Percentiles rank a stretch among this genome's conserved stretches.
Conservation (phyloP, 331 rosid genomes). For the Malus hybrid region DNA sequence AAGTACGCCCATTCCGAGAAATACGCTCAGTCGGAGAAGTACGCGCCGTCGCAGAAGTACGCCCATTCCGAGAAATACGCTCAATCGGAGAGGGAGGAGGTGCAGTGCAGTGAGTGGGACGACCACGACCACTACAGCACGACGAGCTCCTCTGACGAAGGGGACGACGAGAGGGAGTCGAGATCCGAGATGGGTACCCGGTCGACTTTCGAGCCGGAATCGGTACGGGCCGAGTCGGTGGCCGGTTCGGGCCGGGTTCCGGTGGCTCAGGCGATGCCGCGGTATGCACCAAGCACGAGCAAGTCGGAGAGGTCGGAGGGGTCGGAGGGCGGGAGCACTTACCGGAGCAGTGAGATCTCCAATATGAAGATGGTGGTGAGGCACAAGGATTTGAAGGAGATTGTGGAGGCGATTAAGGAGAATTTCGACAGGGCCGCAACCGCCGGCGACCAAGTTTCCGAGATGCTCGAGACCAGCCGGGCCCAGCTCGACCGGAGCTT, state of each 20-base stretch:
- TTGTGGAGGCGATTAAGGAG: slow-evolving; percentile 73
- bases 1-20: neutral
- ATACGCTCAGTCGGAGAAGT: neutral
- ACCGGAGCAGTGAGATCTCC: slow-evolving; percentile 39
- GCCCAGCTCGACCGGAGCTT: slow-evolving; percentile 92
- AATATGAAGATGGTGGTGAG: slow-evolving; percentile 88
- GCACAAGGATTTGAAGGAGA: slow-evolving; percentile 85
- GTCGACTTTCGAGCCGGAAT: slow-evolving; percentile 56
- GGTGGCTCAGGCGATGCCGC: slow-evolving; percentile 7
- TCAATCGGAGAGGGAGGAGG: slow-evolving; percentile 70
- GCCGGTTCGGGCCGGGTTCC: slow-evolving; percentile 20
- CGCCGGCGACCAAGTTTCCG: slow-evolving; percentile 83
- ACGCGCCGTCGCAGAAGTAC: slow-evolving; percentile 26
- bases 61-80: slow-evolving; percentile 33
- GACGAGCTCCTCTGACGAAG: slow-evolving; percentile 58
- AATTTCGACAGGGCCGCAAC: slow-evolving; percentile 74
- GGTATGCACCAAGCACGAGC: slow-evolving; percentile 19
- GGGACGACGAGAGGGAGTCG: slow-evolving; percentile 38
- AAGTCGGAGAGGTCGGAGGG: slow-evolving; percentile 45
- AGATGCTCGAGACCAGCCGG: slow-evolving; percentile 69
- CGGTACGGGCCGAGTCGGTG: slow-evolving; percentile 26
- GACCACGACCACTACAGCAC: slow-evolving; percentile 67
- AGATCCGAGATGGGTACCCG: slow-evolving; percentile 63
- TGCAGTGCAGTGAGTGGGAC: slow-evolving; percentile 95
- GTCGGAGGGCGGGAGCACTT: slow-evolving; percentile 33